These are phyloP conservation scores for Camelina hispida DNA, from an alignment of 345 rosid genomes.

Conservation along the genomic window DNA sequence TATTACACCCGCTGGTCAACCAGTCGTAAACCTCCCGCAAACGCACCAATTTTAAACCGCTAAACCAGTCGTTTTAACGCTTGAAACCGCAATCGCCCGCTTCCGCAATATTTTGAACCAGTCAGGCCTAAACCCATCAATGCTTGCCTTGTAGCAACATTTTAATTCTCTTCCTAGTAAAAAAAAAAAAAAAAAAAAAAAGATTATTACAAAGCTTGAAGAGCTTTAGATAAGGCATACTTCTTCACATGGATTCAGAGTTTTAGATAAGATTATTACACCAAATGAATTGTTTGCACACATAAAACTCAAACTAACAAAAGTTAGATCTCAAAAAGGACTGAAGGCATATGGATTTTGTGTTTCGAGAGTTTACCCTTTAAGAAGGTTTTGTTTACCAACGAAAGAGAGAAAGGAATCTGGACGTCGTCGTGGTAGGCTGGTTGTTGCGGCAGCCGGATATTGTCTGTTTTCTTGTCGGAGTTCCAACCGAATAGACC, in stretches of 20 bases:
- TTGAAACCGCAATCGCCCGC: too few species aligned
- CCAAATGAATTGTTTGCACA: not conserved
- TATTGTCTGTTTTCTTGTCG: constrained; percentile 49
- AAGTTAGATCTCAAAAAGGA: not conserved
- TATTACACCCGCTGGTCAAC: too few species aligned
- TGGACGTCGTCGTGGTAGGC: constrained; percentile 51
- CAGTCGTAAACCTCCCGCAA: too few species aligned
- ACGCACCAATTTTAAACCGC: too few species aligned
- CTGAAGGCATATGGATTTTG: too few species aligned
- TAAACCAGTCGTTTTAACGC: too few species aligned
- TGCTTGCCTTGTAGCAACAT: constrained; percentile 79
- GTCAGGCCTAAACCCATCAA: constrained; percentile 83
- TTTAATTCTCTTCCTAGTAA: constrained; percentile 64
- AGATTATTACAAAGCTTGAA: not conserved
- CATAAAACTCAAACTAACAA: not conserved
- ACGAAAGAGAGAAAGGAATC: constrained; percentile 70
- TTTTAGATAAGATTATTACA: not conserved
- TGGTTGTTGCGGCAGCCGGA: constrained; percentile 46
- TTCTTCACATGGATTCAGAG: not conserved
- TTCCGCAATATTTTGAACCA: too few species aligned
- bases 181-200: not conserved
- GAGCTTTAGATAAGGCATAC: not conserved
- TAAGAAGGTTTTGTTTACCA: constrained; percentile 69
- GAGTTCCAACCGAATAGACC: constrained; percentile 67
- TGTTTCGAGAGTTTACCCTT: constrained; percentile 47